Base-by-base conservation (phyloP, 345 rosid species). In the Hibiscus mutabilis region DNA sequence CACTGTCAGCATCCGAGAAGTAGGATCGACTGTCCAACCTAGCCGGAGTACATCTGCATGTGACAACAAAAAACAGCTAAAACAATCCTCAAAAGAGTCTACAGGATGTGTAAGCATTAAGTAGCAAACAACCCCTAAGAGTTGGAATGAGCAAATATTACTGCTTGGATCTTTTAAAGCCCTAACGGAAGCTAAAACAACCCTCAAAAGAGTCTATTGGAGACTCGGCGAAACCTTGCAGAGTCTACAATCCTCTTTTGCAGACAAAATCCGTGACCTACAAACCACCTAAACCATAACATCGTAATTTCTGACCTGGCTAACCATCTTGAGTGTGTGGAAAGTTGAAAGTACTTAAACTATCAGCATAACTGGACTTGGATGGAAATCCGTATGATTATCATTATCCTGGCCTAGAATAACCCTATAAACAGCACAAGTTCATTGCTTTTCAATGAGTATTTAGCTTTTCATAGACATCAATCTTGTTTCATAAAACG, bases 1-100 rank as follows among this genome's bases (percentile, higher is more conserved):
- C 82, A 90, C 97, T 14, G 85, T 86, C 44, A 86, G 85, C 96
- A 89, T 90, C 69, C 46, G 81, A 52, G 94, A 86, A 68, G 79
- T 70, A 56, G 84, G 76, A 81, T 95, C 93, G 27, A 87, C 76
- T 13, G 74, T 55, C 97, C 98, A 90, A 14, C 93, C 98, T 59
- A 85, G 88, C 81, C 75, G 77, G 31, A 85, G 64, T 31, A 86
- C 98, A 86, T 85, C 97, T 92, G 87, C 83, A 78, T 10, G 35
- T 29, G 16, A 31, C 69, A 70, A 14, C 27, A 44, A 77, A 31
- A 70, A 33, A 12, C 73, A 75, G 19, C 53, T 60, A 21, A 22
- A 19, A 51, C 3, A 2, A n/a, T 16, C 22, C 56, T n/a, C 22
- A 18, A 16, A 51, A 51, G 18, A 6, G 56, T n/a, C 56, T 2